Conservation (phyloP, 192 early-diverging fungal species). For the Coemansia sp. region DNA sequence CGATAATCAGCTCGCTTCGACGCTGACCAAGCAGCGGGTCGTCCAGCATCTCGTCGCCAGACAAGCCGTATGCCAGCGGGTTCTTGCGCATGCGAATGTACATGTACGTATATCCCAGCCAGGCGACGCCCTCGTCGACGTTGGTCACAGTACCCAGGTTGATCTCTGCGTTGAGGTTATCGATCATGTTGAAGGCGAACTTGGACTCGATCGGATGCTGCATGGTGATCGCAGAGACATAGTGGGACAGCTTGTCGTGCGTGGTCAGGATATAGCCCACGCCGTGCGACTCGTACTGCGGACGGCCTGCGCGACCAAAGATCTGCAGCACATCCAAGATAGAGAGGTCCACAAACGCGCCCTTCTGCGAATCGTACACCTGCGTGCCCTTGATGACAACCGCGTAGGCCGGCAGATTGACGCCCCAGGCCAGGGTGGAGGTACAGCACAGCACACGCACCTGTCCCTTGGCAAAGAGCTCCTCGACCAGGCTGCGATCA, state of each 20-base stretch:
- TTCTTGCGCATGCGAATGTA: conserved; percentile 96
- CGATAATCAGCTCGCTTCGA: conserved; percentile 75
- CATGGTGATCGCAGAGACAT: conserved; percentile 90
- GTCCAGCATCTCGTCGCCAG: conserved; percentile 67
- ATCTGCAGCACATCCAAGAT: conserved; percentile 99
- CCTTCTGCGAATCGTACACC: conserved; percentile 91
- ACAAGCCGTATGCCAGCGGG: conserved; percentile 89
- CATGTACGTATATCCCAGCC: conserved; percentile 97
- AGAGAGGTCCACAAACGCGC: conserved; percentile 90
- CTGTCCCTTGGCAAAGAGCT: conserved; percentile 83
- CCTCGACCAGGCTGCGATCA: conserved; percentile 83
- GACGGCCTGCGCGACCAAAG: conserved; percentile 96
- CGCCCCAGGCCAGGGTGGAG: conserved; percentile 98
- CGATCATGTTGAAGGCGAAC: conserved; percentile 80
- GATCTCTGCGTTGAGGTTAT: conserved; percentile 98
- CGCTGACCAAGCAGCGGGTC: conserved; percentile 78
- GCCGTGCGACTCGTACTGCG: conserved; percentile 87
- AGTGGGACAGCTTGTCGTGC: conserved; percentile 90
- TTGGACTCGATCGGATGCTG: conserved; percentile 96
- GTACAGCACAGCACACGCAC: conserved; percentile 90
- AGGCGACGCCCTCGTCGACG: conserved; percentile 90
- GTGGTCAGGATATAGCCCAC: conserved; percentile 94
- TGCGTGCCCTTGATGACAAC: conserved; percentile 98
- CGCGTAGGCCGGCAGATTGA: conserved; percentile 97
- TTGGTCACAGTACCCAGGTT: conserved; percentile 93